These are phyloP conservation scores for Trichophyton schoenleinii DNA, from an alignment of 2,329 filamentous ascomycete species.

Conservation along the genomic window DNA sequence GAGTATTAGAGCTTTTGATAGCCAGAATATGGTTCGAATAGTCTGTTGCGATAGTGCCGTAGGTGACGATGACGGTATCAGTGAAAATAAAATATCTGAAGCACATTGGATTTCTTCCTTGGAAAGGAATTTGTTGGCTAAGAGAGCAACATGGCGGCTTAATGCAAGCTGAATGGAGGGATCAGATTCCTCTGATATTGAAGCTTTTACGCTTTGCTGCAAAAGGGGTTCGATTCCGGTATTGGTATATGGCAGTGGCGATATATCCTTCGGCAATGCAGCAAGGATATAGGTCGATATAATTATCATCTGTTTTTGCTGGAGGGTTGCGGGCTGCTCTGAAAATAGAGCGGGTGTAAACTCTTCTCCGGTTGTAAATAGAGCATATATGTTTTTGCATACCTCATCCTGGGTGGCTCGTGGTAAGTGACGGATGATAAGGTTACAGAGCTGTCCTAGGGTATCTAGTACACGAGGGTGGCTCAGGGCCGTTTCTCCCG, in stretches of 20 bases:
- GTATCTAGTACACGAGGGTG: slow-evolving; percentile 46
- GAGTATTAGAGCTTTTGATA: slow-evolving; percentile 48
- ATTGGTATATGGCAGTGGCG: slow-evolving; percentile 21
- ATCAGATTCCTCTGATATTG: slow-evolving; percentile 20
- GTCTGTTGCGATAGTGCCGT: slow-evolving; percentile 24
- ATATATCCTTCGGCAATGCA: slow-evolving; percentile 34
- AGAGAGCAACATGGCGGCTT: slow-evolving; percentile 31
- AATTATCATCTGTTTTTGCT: slow-evolving; percentile 39
- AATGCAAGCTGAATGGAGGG: slow-evolving; percentile 29
- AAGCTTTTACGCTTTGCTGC: slow-evolving; percentile 25
- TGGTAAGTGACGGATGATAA: slow-evolving; percentile 45
- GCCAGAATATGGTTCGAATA: slow-evolving; percentile 47
- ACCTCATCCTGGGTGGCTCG: slow-evolving; percentile 40
- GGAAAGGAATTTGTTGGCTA: slow-evolving; percentile 32
- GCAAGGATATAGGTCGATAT: slow-evolving; percentile 47
- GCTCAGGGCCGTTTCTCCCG: slow-evolving; percentile 30
- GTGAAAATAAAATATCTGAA: slow-evolving; percentile 22
- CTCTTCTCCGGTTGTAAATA: slow-evolving; percentile 33
- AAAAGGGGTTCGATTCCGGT: slow-evolving; percentile 25
- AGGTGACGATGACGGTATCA: slow-evolving; percentile 16
- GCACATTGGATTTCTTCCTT: slow-evolving; percentile 23
- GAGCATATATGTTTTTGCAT: slow-evolving; percentile 42
- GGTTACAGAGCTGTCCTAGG: slow-evolving; percentile 47
- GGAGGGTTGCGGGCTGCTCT: slow-evolving; percentile 19
- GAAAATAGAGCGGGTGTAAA: slow-evolving; percentile 27